Base-by-base conservation (phyloP, 148 eudicot genomes). In the Hydrangea macrophylla region DNA sequence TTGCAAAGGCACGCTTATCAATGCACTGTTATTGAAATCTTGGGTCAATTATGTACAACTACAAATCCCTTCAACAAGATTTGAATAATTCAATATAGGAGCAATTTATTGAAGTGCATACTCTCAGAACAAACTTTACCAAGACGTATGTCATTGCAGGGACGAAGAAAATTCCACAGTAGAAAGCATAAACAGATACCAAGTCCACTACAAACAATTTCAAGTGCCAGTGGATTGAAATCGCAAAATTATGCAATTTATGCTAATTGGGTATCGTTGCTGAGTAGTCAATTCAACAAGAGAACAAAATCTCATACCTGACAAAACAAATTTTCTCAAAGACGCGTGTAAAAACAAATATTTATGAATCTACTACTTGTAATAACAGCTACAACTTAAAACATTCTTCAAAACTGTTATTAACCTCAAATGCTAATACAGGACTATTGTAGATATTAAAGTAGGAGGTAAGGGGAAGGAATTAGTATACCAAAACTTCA, bases 401-500 rank as follows among this genome's bases (percentile, higher is more conserved):
- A 17, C 12, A 27, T 31, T 22, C 23, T 26, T n/a, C 56, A 44
- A 7, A 9, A 37, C 30, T 17, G 18, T 28, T n/a, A n/a, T n/a
- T 44, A 31, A 51, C 22, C 33, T 10, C 23, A 28, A 3, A 63
- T 55, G 42, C 62, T 40, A 30, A 5, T 27, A 28, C 18, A 70
- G 9, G 4, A 3, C 18, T 31, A 4, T 11, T 35, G 13, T 9
- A 35, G 33, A 68, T 26, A 58, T 20, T 25, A 30, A 54, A 40
- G 55, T 48, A 11, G 32, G 58, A 44, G 48, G 55, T 22, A 55
- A 65, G 50, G 69, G 54, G 13, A 32, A 37, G 61, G 53, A 40
- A 56, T 65, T 20, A 55, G 44, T 82, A 70, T 94, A 94, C 99
- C 99, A 94, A 74, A 91, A 94, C 73, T 85, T 89, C 74, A 94